Evolutionary conservation across 345 rosid genomes (phyloP).

Genomic region (Gossypium australe): DNA sequence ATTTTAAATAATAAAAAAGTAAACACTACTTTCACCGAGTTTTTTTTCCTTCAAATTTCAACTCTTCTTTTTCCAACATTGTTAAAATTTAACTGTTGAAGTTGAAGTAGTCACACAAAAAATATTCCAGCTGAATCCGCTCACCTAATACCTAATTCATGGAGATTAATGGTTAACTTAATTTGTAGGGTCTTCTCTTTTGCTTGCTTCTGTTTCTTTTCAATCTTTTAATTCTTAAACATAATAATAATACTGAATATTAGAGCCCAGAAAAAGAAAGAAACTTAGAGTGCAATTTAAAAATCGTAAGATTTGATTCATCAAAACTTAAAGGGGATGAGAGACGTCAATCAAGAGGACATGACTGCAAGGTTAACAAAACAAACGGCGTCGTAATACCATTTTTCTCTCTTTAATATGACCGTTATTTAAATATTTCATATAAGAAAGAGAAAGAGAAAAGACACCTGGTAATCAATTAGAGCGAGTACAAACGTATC

Average conservation of each 20-base stretch:
- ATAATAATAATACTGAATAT: background rate
- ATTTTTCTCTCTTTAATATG: slow-evolving; percentile 32
- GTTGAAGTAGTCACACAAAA: background rate
- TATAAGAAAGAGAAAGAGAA: background rate
- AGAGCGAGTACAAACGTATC: slow-evolving; percentile 27
- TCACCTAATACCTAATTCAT: background rate
- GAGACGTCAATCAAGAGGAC: background rate
- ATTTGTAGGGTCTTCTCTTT: background rate
- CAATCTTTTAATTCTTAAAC: background rate
- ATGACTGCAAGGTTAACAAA: background rate
- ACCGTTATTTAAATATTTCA: slow-evolving; percentile 47
- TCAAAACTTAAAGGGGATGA: background rate
- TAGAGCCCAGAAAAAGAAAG: background rate
- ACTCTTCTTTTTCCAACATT: too few relatives aligned
- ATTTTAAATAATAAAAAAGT: background rate
- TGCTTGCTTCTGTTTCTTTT: background rate
- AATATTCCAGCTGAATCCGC: background rate
- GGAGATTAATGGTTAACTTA: background rate
- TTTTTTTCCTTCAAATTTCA: background rate
- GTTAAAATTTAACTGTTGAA: background rate
- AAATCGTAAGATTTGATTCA: background rate
- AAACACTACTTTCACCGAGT: background rate
- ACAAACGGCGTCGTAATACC: slow-evolving; percentile 40
- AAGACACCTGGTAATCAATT: slow-evolving; percentile 18
- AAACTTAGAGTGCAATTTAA: background rate